Percentiles rank a stretch among this genome's conserved stretches.
Conservation (phyloP, 306 rosid species). For the Cucumis melo region DNA sequence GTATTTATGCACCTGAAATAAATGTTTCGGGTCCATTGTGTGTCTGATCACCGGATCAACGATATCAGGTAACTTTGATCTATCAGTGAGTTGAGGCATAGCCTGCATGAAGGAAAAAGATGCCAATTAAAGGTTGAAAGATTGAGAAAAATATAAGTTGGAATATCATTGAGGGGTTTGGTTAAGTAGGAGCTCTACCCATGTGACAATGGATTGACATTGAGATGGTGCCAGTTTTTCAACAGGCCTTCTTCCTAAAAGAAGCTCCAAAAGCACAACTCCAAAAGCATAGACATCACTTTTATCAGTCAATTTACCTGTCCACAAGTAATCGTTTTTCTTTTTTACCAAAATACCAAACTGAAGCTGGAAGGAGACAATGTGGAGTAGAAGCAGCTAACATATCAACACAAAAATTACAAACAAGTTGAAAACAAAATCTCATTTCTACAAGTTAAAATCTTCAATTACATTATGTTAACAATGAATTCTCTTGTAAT, state of each 20-base stretch:
- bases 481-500: too few relatives aligned
- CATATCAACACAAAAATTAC: background rate
- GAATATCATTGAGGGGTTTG: background rate
- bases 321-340: constrained; percentile 4
- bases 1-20: constrained; percentile 55
- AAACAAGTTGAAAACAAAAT: background rate
- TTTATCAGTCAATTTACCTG: constrained; percentile 87
- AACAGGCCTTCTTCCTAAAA: constrained; percentile 71
- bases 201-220: constrained; percentile 93
- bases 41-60: constrained; percentile 68
- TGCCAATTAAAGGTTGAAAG: background rate
- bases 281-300: constrained; percentile 96
- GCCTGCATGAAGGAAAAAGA: constrained; percentile 40
- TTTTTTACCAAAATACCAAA: background rate
- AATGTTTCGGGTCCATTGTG: constrained; percentile 77
- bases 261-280: constrained; percentile 78
- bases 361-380: background rate
- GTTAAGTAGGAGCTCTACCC: constrained; percentile 37
- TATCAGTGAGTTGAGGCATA: constrained; percentile 90
- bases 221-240: constrained; percentile 74
- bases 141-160: background rate
- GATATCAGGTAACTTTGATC: constrained; percentile 70
- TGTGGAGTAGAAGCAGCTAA: background rate
- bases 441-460: background rate
- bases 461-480: too few relatives aligned